Percentiles rank a stretch among this genome's conserved stretches.
phyloP scores from a whole-genome alignment of 78 protist genomes.

The Speleostelium caveatum region DNA sequence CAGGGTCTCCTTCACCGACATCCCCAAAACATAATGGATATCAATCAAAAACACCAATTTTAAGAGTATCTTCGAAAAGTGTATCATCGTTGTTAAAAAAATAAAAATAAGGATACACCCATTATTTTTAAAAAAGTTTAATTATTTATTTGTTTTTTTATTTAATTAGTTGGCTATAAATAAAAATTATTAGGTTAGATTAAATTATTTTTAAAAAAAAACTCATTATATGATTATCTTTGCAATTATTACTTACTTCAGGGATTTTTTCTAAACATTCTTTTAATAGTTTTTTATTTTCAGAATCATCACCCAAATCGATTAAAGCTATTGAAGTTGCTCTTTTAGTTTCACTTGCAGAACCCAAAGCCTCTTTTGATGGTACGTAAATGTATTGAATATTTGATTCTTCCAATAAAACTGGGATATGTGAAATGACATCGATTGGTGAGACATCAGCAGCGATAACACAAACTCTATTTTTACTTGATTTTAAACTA shows the following conservation, averaged over 20 bases:
- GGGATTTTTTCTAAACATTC: constrained; percentile 70
- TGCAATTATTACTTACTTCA: constrained; percentile 2
- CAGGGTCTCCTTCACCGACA: constrained; percentile 7
- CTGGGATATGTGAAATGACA: constrained; percentile 96
- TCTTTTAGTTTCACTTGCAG: constrained; percentile 94
- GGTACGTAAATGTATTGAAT: constrained; percentile 94
- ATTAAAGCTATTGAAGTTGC: constrained; percentile 92
- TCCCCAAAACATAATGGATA: background rate
- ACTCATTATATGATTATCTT: no score
- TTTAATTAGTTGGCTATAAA: no score
- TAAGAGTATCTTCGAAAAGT: constrained; percentile 37
- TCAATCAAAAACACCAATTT: constrained; percentile 18
- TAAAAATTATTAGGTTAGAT: no score
- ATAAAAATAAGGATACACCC: background rate
- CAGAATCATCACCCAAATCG: constrained; percentile 52
- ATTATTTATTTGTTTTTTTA: no score
- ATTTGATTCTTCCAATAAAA: constrained; percentile 91
- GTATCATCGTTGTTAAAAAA: no score
- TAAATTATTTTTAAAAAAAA: no score
- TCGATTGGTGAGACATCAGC: constrained; percentile 98
- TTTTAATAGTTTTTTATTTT: constrained; percentile 56
- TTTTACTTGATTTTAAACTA: background rate
- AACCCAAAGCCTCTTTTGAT: constrained; percentile 94
- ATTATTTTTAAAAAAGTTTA: no score
- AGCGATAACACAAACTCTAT: constrained; percentile 91